phyloP scores from a whole-genome alignment of 805 yeast species.

The Blastobotrys terrestris region DNA sequence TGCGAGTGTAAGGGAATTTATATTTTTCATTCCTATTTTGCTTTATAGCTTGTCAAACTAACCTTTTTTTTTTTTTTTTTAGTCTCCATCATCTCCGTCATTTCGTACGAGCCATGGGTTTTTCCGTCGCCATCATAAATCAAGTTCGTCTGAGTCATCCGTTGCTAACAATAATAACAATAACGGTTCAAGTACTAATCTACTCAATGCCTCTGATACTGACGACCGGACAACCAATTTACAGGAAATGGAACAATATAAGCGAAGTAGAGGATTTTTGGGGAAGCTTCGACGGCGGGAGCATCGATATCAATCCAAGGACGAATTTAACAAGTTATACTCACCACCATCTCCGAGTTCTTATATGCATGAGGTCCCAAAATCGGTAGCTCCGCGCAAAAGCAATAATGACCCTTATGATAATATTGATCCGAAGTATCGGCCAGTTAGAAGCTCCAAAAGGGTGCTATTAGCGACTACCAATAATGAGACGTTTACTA shows the following conservation, averaged over 20 bases:
- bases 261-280: constrained; percentile 7
- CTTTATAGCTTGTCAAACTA: background rate
- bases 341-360: constrained; percentile 18
- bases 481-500: constrained; percentile 53
- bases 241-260: constrained; percentile 2
- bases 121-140: constrained; percentile 58
- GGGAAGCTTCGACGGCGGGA: constrained; percentile 13
- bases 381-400: background rate
- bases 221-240: background rate
- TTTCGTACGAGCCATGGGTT: constrained; percentile 37
- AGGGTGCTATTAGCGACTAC: constrained; percentile 49
- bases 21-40: background rate
- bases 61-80: background rate
- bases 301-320: constrained; percentile 15
- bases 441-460: constrained; percentile 32
- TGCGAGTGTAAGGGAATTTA: constrained; percentile 5
- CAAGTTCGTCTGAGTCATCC: constrained; percentile 56
- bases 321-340: constrained; percentile 10
- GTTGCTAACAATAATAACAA: constrained; percentile 29
- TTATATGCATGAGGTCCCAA: background rate
- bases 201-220: background rate
- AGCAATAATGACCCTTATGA: background rate
- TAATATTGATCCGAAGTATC: constrained; percentile 25
- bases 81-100: constrained; percentile 34
- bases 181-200: background rate